Evolutionary conservation across 2,329 filamentous ascomycete genomes (phyloP).

Genomic region (Penicillium sp.): DNA sequence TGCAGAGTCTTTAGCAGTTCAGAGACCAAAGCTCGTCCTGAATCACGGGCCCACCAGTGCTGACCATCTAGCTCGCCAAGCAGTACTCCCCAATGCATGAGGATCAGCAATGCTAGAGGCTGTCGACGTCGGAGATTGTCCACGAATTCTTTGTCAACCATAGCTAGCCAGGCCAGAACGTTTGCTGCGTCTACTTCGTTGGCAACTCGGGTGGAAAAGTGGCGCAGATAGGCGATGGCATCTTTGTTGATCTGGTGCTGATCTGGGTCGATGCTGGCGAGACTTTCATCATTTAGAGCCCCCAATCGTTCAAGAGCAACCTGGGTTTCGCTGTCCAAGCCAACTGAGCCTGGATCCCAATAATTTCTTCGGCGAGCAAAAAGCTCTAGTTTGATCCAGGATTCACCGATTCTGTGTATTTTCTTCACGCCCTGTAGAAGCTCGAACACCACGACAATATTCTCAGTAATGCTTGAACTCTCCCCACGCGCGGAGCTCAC

Average conservation of each 20-base stretch:
- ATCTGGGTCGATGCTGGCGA: constrained; percentile 25
- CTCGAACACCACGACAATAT: constrained; percentile 38
- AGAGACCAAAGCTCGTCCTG: constrained; percentile 31
- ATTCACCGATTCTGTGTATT: constrained; percentile 32
- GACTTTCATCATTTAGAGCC: constrained; percentile 30
- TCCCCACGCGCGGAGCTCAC: constrained; percentile 33
- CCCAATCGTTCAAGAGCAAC: constrained; percentile 30
- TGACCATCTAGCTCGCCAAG: constrained; percentile 33
- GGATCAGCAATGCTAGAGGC: constrained; percentile 33
- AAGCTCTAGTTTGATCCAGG: constrained; percentile 53
- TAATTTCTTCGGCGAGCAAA: constrained; percentile 49
- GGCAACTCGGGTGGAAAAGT: constrained; percentile 30
- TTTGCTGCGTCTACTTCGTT: constrained; percentile 30
- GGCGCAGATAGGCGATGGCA: constrained; percentile 29
- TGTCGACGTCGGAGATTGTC: constrained; percentile 31
- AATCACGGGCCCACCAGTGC: constrained; percentile 39
- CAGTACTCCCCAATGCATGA: constrained; percentile 40
- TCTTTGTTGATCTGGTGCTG: constrained; percentile 34
- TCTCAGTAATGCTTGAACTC: constrained; percentile 35
- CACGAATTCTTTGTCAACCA: constrained; percentile 35
- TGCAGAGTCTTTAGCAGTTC: constrained; percentile 28
- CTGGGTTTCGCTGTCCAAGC: constrained; percentile 28
- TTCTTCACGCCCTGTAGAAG: constrained; percentile 39
- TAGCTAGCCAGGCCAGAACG: constrained; percentile 37
- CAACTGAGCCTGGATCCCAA: constrained; percentile 41